Evolutionary conservation across 345 rosid species (phyloP), one percentile per base, ranked within the genome.

Genomic region (Corymbia maculata): DNA sequence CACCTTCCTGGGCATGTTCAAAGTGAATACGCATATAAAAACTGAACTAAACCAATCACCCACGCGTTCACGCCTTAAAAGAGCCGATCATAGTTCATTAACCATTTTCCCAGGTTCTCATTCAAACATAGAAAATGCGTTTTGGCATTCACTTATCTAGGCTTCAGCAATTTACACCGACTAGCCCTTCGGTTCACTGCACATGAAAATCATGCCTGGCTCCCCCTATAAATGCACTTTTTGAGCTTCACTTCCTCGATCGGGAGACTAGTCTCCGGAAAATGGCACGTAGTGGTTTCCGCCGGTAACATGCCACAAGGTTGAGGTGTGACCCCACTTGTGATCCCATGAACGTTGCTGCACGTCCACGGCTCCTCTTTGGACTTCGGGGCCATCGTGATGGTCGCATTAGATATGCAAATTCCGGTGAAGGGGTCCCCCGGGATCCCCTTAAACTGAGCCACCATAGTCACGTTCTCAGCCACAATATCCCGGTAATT

Each of bases 351-450:
- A 17, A 96, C 80, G 66, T 96, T 94, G 24, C 92, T 88, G 90
- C 96, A 96, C 13, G 95, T 93, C 98, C 97, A 96, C 0, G 94
- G 94, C 88, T 91, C 91, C 91, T 96, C 92, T 93, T 96, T 95
- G 6, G 93, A 91, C 91, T 94, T 92, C 0, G 91, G 91, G 45
- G 96, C 92, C 94, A 96, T 80, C 9, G 93, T 89, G 85, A 96
- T 93, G 17, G 94, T 95, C 19, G 90, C 95, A 88, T 96, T 96
- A 4, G 97, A 94, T 45, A 95, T 94, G 89, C 97, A 96, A 51
- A 96, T 96, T 22, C 92, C 95, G 28, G 94, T 94, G 61, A 96
- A 95, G 0, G 95, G 94, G 79, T 95, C 95, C 3, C 94, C 93
- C 1, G 93, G 87, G 75, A 95, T 96, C 13, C 97, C 98, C 87